Conservation (phyloP, 257 asterid species). For the Linderniella brevidens region DNA sequence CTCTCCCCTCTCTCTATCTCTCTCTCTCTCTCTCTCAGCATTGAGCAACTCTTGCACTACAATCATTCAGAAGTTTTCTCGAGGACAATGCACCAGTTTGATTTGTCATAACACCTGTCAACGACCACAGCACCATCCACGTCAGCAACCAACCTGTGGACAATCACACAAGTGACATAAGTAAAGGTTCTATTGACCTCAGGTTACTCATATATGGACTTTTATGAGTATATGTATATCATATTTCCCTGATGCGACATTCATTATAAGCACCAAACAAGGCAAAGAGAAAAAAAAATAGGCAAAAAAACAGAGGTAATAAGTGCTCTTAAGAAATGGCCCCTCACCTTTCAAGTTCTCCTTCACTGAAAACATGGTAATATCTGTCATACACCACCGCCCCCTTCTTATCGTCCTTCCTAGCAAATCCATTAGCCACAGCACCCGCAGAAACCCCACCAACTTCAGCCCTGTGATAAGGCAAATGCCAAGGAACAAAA, state of each 20-base stretch:
- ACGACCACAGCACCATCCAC: constrained; percentile 58
- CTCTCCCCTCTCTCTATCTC: too few species aligned
- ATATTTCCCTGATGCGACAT: too few species aligned
- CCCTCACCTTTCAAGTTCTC: constrained; percentile 84
- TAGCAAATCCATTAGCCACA: constrained; percentile 69
- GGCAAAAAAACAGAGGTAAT: too few species aligned
- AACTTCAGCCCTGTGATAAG: constrained; percentile 92
- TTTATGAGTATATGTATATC: too few species aligned
- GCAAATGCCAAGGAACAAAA: constrained; percentile 97
- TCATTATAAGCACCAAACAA: too few species aligned
- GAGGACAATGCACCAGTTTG: constrained; percentile 89
- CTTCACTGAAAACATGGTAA: constrained; percentile 94
- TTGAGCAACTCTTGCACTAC: too few species aligned
- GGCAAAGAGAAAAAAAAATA: too few species aligned
- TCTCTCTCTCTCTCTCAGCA: too few species aligned
- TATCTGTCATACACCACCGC: constrained; percentile 86
- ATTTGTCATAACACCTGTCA: constrained; percentile 76
- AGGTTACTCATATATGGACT: background rate
- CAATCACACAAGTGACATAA: background rate
- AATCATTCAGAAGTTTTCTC: constrained; percentile 33
- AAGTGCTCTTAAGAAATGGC: background rate
- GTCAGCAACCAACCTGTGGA: constrained; percentile 47
- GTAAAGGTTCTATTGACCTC: too few species aligned
- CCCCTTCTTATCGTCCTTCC: constrained; percentile 90
- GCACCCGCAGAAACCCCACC: constrained; percentile 79